Conservation (phyloP, 257 asterid genomes). For the Buddleja alternifolia region DNA sequence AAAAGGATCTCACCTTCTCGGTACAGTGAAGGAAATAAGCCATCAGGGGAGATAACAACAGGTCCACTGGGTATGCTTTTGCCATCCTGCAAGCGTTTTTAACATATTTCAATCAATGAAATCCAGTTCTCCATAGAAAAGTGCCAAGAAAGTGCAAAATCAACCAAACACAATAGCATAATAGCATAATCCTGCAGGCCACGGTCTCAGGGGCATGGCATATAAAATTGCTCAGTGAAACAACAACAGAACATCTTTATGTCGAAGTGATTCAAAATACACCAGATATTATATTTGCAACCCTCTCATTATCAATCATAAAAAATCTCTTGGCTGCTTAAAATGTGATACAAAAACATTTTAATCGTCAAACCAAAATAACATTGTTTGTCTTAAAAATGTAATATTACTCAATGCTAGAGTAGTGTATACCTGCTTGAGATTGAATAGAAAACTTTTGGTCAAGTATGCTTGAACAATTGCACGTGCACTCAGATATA, state of each 20-base stretch:
- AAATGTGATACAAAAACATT: not conserved
- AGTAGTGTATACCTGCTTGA: slow-evolving; percentile 55
- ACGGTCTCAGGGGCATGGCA: too few species aligned
- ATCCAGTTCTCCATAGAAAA: too few species aligned
- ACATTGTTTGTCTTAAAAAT: not conserved
- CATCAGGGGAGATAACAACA: slow-evolving; percentile 75
- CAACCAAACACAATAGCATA: too few species aligned
- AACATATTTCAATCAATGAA: not conserved
- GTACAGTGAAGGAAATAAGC: slow-evolving; percentile 63
- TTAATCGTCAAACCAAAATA: not conserved
- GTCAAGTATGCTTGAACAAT: slow-evolving; percentile 72
- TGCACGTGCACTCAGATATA: slow-evolving; percentile 73
- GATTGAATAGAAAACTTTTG: slow-evolving; percentile 56
- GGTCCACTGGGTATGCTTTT: slow-evolving; percentile 66
- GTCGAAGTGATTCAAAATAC: not conserved
- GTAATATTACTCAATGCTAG: not conserved
- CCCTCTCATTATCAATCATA: not conserved
- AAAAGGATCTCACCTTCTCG: slow-evolving; percentile 51
- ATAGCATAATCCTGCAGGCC: too few species aligned
- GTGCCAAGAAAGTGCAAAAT: too few species aligned
- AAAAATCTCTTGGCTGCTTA: not conserved
- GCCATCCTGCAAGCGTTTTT: slow-evolving; percentile 58
- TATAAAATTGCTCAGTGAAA: too few species aligned
- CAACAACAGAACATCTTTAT: too few species aligned
- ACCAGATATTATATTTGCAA: not conserved